phyloP scores from a whole-genome alignment of 768 basidiomycete genomes.

The Hortiboletus campestris region DNA sequence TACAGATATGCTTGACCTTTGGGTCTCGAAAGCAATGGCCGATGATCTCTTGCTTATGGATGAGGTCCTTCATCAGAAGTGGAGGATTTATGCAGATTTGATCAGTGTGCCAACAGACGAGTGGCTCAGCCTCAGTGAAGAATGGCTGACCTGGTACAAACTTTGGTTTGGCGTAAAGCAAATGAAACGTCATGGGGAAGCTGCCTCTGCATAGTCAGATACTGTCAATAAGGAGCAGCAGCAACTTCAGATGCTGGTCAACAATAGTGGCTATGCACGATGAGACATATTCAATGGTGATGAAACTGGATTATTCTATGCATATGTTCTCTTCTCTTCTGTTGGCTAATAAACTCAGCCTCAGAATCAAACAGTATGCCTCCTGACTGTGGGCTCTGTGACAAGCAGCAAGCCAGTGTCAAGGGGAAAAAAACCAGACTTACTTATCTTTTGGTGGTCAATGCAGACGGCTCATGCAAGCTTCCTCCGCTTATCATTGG shows the following conservation, averaged over 20 bases:
- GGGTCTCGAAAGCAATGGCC: conserved; percentile 40
- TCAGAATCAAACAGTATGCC: conserved; percentile 5
- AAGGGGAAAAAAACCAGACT: conserved; percentile 2
- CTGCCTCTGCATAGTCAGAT: conserved; percentile 24
- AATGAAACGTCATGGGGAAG: conserved; percentile 35
- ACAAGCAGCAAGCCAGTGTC: not conserved
- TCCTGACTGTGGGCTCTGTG: not conserved
- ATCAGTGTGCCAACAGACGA: conserved; percentile 33
- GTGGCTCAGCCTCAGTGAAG: conserved; percentile 32
- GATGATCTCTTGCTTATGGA: conserved; percentile 34
- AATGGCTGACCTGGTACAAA: conserved; percentile 24
- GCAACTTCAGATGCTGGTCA: not conserved
- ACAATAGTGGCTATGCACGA: no score
- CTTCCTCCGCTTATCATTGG: conserved; percentile 6
- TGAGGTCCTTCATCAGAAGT: conserved; percentile 13
- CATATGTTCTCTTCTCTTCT: no score
- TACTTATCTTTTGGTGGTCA: not conserved
- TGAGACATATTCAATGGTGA: not conserved
- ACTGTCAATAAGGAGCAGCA: not conserved
- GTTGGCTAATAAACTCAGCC: no score
- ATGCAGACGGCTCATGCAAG: conserved; percentile 3
- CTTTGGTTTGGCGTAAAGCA: not conserved
- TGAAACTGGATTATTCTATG: not conserved
- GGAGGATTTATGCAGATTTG: conserved; percentile 9
- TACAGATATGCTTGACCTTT: conserved; percentile 35